Evolutionary conservation across 345 rosid genomes (phyloP).

Genomic region (Cardamine resedifolia): DNA sequence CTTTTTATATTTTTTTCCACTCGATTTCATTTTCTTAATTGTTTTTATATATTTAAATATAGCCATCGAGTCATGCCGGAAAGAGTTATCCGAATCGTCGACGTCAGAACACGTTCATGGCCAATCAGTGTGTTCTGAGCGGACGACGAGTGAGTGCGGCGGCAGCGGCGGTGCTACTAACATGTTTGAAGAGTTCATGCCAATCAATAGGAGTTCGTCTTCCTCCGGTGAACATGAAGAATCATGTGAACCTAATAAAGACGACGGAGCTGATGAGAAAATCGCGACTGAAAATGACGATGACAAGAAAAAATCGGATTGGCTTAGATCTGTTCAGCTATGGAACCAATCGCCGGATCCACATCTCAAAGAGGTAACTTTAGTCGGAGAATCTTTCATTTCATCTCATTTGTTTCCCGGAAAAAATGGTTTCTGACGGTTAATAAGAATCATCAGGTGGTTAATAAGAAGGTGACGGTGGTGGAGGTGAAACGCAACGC

Average conservation of each 20-base stretch:
- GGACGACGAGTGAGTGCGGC: conserved; percentile 59
- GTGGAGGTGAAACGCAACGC: conserved; percentile 60
- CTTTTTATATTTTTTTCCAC: neutral
- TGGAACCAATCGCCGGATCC: conserved; percentile 88
- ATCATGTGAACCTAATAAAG: neutral
- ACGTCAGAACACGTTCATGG: conserved; percentile 48
- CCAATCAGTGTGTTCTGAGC: conserved; percentile 77
- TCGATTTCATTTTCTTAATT: neutral
- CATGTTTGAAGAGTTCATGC: conserved; percentile 79
- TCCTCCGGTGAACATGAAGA: conserved; percentile 38
- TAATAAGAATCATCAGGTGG: conserved; percentile 40
- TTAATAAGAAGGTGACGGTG: conserved; percentile 43
- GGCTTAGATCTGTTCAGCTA: conserved; percentile 97
- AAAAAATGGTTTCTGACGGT: conserved; percentile 21
- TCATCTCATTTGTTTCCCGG: neutral
- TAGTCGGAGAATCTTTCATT: neutral
- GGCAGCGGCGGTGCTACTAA: conserved; percentile 30
- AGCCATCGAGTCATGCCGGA: conserved; percentile 77
- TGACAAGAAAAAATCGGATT: conserved; percentile 68
- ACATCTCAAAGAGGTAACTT: conserved; percentile 43
- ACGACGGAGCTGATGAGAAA: conserved; percentile 23
- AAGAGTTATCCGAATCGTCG: conserved; percentile 62
- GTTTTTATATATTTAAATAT: neutral
- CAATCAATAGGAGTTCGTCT: conserved; percentile 49
- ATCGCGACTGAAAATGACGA: neutral